A percentile compares a stretch with the other conserved stretches of the same genome.
phyloP scores from a whole-genome alignment of 768 basidiomycete genomes.

The Boletus subparvulus region DNA sequence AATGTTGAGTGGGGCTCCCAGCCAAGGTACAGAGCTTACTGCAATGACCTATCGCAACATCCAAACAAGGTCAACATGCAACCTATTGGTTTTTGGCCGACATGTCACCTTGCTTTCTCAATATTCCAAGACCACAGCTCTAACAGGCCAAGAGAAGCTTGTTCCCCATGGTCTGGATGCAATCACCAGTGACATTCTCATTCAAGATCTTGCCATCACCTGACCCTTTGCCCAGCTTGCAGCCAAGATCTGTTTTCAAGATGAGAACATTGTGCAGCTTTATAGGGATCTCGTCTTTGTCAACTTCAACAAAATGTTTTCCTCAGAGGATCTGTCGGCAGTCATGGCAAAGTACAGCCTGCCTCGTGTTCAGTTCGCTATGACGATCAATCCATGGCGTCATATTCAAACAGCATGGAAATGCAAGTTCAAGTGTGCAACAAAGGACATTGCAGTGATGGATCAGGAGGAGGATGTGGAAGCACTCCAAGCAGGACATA shows the following conservation, averaged over 20 bases:
- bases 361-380: neutral
- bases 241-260: neutral
- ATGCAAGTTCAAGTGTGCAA: neutral
- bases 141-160: neutral
- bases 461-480: neutral
- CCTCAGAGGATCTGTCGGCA: neutral
- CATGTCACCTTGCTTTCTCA: neutral
- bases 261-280: rapidly evolving
- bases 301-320: conserved; percentile 3
- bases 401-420: conserved; percentile 8
- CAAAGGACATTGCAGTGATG: neutral
- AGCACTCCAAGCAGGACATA: neutral
- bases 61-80: neutral
- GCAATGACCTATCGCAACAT: neutral
- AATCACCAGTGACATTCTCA: neutral
- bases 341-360: neutral
- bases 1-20: conserved; percentile 17
- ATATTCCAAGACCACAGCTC: neutral
- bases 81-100: neutral
- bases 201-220: neutral
- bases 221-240: neutral
- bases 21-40: conserved; percentile 3
- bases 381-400: neutral
- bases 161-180: conserved; percentile 4
- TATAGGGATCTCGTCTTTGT: conserved; percentile 21